Base-by-base conservation (phyloP, 139 green algal genomes). In the Parachlorella kessleri region DNA sequence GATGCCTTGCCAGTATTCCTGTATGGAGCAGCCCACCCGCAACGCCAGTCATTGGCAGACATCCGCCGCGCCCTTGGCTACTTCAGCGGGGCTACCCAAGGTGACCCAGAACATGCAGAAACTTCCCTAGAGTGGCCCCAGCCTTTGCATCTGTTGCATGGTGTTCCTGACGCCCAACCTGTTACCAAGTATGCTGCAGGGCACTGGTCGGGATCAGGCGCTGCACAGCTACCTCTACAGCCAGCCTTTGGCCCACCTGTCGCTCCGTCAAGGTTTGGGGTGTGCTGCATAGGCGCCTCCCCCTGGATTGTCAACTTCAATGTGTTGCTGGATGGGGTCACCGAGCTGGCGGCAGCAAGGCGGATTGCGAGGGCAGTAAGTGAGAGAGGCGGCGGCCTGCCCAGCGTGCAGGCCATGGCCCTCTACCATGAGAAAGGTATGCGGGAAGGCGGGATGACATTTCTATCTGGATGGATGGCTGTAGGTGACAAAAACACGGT, bases 301-400 rank as follows among this genome's bases (percentile, higher is more conserved):
- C 88, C 84, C 8, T 96, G 90, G 92, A 80, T 97, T 4, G 70
- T 92, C 4, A 97, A 97, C 77, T 94, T 85, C 80, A 97, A 97
- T 42, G 87, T 97, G 55, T 87, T 90, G 59, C 71, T 92, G 41
- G 41, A 40, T 1, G 48, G 21, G 48, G 86, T 68, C 2, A 6
- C 7, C 14, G 84, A 94, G 54, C 32, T 86, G 71, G 33, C 39
- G 73, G 77, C 81, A 35, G 90, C 77, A 3, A 53, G 77, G 8
- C 35, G 55, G 9, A 83, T 97, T 21, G 90, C 93, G 0, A 68
- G 72, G 10, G 63, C 41, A n/a, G 81, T 97, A 1, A 93, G 88
- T 64, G 80, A 88, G 70, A 75, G 91, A 0, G 93, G 93, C 32
- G 93, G 93, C 24, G 92, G 93, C 8, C 80, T 96, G 73, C 41